Evolutionary conservation across 2,329 filamentous ascomycete genomes (phyloP).

Genomic region (Botrytis squamosa): DNA sequence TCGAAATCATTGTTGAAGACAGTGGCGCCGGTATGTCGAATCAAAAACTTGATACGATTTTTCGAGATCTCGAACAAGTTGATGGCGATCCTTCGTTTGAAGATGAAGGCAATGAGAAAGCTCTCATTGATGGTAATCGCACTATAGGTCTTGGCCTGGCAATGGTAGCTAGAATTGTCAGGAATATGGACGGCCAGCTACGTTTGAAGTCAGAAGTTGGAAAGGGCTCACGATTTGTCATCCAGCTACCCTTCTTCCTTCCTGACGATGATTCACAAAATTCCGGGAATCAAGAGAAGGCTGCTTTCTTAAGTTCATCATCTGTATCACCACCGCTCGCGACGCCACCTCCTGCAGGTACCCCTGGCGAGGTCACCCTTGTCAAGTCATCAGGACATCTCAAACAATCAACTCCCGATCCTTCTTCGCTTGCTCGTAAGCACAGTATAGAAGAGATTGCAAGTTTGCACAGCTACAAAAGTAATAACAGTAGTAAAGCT

Average conservation of each 20-base stretch:
- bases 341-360: conserved; percentile 26
- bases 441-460: conserved; percentile 30
- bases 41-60: conserved; percentile 55
- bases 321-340: conserved; percentile 14
- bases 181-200: conserved; percentile 89
- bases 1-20: conserved; percentile 76
- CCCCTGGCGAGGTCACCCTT: conserved; percentile 59
- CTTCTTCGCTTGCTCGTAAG: conserved; percentile 19
- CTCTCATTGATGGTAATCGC: conserved; percentile 42
- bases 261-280: conserved; percentile 43
- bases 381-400: conserved; percentile 49
- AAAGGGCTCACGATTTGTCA: conserved; percentile 78
- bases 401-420: conserved; percentile 1
- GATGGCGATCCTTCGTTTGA: conserved; percentile 43
- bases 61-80: conserved; percentile 60
- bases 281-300: conserved; percentile 7
- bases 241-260: conserved; percentile 73
- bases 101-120: conserved; percentile 29
- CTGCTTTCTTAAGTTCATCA: neutral
- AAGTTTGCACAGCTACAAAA: conserved; percentile 35
- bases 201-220: conserved; percentile 80
- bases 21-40: conserved; percentile 71
- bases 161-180: conserved; percentile 78
- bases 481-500: conserved; percentile 31
- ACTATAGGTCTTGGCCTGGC: conserved; percentile 81